These are phyloP conservation scores for Backusella morwellensis DNA, from an alignment of 192 early-diverging fungal species.

Conservation along the genomic window DNA sequence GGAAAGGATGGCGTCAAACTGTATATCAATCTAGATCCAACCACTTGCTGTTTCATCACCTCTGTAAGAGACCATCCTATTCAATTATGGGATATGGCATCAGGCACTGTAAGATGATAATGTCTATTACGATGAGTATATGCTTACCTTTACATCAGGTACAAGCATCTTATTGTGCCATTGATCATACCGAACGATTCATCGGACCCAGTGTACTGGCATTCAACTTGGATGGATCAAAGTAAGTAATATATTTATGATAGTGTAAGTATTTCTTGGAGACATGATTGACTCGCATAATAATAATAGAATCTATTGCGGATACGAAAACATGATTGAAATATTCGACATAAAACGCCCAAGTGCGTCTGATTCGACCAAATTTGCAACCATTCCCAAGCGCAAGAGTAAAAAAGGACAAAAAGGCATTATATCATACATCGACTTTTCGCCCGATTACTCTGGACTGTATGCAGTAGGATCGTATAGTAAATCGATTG, in stretches of 20 bases:
- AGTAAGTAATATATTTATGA: conserved; percentile 33
- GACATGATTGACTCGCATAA: not conserved
- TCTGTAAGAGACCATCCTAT: conserved; percentile 76
- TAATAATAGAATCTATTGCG: conserved; percentile 62
- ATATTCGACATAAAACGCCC: conserved; percentile 69
- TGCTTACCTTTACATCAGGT: conserved; percentile 31
- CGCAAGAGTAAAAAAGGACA: conserved; percentile 70
- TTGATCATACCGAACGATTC: conserved; percentile 63
- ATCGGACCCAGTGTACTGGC: conserved; percentile 62
- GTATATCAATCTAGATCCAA: conserved; percentile 38
- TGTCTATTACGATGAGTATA: too few species aligned
- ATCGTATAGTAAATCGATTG: conserved; percentile 68
- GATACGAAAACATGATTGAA: conserved; percentile 64
- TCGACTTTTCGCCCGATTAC: conserved; percentile 67
- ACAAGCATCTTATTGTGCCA: conserved; percentile 64
- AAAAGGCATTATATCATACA: conserved; percentile 73
- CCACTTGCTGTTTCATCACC: conserved; percentile 59
- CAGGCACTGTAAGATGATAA: conserved; percentile 46
- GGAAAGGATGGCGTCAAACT: not conserved
- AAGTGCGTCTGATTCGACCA: conserved; percentile 45
- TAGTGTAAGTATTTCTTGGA: not conserved
- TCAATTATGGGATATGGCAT: conserved; percentile 70
- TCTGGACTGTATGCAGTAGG: conserved; percentile 71
- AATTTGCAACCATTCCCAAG: conserved; percentile 52
- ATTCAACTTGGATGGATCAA: conserved; percentile 68